A percentile compares a stretch with the other conserved stretches of the same genome.
Conservation (phyloP, 768 basidiomycete genomes). For the Tephrocybe sp. region DNA sequence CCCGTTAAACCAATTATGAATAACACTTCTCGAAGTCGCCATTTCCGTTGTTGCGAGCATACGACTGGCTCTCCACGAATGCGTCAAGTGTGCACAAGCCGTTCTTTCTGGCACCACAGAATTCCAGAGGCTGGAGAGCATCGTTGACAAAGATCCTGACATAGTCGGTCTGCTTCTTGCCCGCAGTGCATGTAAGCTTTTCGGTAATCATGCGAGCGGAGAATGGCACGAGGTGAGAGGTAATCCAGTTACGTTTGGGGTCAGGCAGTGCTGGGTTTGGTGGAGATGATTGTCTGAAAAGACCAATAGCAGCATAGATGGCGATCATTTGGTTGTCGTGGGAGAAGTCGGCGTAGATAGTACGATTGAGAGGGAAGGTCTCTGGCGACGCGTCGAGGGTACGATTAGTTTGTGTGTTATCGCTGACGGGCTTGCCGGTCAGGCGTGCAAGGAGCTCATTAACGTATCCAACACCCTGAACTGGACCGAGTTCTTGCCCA, state of each 20-base stretch:
- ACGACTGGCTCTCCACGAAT: constrained; percentile 71
- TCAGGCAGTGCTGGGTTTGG: constrained; percentile 34
- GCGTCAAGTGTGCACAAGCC: constrained; percentile 61
- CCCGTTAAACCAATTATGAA: constrained; percentile 11
- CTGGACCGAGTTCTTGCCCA: constrained; percentile 64
- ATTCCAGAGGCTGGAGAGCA: constrained; percentile 55
- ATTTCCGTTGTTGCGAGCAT: constrained; percentile 61
- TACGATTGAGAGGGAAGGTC: constrained; percentile 71
- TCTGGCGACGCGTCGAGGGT: constrained; percentile 60
- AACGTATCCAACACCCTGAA: constrained; percentile 84
- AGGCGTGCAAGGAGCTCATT: constrained; percentile 88
- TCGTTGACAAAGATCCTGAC: constrained; percentile 82
- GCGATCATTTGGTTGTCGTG: constrained; percentile 87
- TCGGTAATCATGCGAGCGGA: constrained; percentile 73
- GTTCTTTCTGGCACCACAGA: constrained; percentile 51
- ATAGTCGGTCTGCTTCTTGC: constrained; percentile 31
- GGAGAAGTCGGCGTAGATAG: constrained; percentile 76
- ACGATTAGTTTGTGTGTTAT: constrained; percentile 72
- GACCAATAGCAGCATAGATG: constrained; percentile 64
- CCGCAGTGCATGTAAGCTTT: constrained; percentile 46
- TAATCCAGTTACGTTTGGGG: constrained; percentile 45
- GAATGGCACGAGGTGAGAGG: constrained; percentile 69
- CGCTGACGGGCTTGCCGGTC: constrained; percentile 56
- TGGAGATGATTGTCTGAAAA: constrained; percentile 37
- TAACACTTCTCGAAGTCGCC: constrained; percentile 73